These are phyloP conservation scores for Amphibolis antarctica DNA, from an alignment of 106 monocot genomes.

Conservation along the genomic window DNA sequence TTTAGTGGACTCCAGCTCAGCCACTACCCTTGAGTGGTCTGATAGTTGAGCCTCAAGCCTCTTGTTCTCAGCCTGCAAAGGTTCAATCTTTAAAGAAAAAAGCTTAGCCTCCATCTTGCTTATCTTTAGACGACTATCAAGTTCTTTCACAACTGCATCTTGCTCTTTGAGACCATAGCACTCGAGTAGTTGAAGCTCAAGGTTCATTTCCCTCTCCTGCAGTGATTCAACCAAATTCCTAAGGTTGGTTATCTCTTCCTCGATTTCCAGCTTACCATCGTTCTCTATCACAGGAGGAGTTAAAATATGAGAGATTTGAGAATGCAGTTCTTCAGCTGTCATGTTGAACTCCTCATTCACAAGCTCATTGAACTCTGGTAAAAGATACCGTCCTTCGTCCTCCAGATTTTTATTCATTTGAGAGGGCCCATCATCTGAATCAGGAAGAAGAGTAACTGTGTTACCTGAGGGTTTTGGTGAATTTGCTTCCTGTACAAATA, in stretches of 20 bases:
- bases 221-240: slow-evolving; percentile 5
- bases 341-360: slow-evolving; percentile 1
- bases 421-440: background rate
- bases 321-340: background rate
- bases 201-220: slow-evolving; percentile 12
- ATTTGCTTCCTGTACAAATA: slow-evolving; percentile 7
- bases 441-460: background rate
- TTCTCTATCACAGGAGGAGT: background rate
- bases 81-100: slow-evolving; percentile 14
- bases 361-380: slow-evolving; percentile 10
- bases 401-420: background rate
- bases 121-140: slow-evolving; percentile 9
- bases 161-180: slow-evolving; percentile 15
- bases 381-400: slow-evolving; percentile 6
- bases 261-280: background rate
- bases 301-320: background rate
- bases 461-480: background rate
- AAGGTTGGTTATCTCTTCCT: slow-evolving; percentile 11
- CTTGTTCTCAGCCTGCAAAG: slow-evolving; percentile 19
- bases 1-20: slow-evolving; percentile 29
- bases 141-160: slow-evolving; percentile 7
- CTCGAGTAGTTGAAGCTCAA: slow-evolving; percentile 10
- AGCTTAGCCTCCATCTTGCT: slow-evolving; percentile 8
- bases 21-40: background rate
- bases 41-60: slow-evolving; percentile 32